Base-by-base conservation (phyloP, 305 asterid genomes). In the Rubia peregrina region DNA sequence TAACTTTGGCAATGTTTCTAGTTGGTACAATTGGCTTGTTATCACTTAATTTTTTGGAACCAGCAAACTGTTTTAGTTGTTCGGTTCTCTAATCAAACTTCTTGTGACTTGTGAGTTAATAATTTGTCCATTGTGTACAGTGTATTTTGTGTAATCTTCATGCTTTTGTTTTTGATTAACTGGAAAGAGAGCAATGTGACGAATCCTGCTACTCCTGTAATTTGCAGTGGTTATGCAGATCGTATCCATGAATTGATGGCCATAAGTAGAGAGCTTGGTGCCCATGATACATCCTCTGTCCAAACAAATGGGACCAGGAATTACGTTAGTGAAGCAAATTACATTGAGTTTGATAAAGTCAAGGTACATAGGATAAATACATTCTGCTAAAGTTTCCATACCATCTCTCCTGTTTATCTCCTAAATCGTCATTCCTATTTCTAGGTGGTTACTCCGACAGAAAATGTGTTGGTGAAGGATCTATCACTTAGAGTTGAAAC, bases 391-490 rank as follows among this genome's bases (percentile, higher is more conserved):
- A 63, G 77, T 82, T 74, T 68, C 62, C 33, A 36, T 68, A 75
- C 49, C 26, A 65, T 76, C 16, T 26, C 44, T 41, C 53, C 41
- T 56, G 59, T 76, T 1, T 40, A 24, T 49, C 12, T 42, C 44
- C 74, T 56, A 40, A 73, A 26, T 61, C 41, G 9, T 55, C 68
- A 65, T 73, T 72, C 68, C 26, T 46, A 70, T 69, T 76, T 83
- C 74, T 90, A 91, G 99, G 98, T 95, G 78, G 99, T 95, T 80
- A 95, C 98, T 48, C 99, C 99, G 41, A 90, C 97, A 73, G 92
- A 87, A 71, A 95, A 95, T 84, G 97, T 95, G 69, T 81, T 95
- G 85, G 99, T 95, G 56, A 89, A 95, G 82, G 93, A 86, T 81
- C 81, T 95, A 85, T 80, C 90, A 66, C 84, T 95, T 53, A 86